Evolutionary conservation across 805 yeast species (phyloP).

Genomic region (Maudiozyma barnettii): DNA sequence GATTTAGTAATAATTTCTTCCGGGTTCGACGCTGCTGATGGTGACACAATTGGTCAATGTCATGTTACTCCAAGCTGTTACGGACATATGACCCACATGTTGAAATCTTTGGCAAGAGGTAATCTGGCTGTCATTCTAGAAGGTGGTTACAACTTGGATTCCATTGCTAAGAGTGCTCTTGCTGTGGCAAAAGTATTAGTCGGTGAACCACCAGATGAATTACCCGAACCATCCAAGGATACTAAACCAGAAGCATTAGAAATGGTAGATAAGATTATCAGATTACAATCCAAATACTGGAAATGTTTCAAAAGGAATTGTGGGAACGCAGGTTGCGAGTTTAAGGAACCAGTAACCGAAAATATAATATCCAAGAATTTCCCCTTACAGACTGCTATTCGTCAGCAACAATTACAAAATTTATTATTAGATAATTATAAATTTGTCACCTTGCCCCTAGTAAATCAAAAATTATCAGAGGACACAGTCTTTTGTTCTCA

Average conservation of each 20-base stretch:
- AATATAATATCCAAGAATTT: conserved; percentile 33
- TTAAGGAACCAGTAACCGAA: conserved; percentile 27
- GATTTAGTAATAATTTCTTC: conserved; percentile 88
- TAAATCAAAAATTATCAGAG: conserved; percentile 29
- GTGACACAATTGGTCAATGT: conserved; percentile 94
- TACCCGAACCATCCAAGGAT: conserved; percentile 38
- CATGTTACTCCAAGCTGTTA: conserved; percentile 93
- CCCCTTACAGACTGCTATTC: conserved; percentile 61
- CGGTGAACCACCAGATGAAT: conserved; percentile 90
- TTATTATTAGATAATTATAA: conserved; percentile 38
- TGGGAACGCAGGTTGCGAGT: conserved; percentile 39
- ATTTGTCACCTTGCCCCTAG: conserved; percentile 61
- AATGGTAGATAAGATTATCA: conserved; percentile 71
- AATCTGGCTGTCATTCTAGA: conserved; percentile 82
- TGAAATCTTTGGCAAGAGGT: conserved; percentile 82
- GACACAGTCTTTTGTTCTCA: conserved; percentile 45
- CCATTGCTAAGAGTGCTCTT: conserved; percentile 82
- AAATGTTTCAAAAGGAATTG: conserved; percentile 57
- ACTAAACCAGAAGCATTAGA: conserved; percentile 74
- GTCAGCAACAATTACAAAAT: conserved; percentile 57
- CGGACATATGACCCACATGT: conserved; percentile 90
- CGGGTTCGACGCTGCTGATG: conserved; percentile 98
- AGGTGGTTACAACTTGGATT: conserved; percentile 92
- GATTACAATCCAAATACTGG: conserved; percentile 81
- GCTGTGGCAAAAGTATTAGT: conserved; percentile 84